A percentile compares a stretch with the other conserved stretches of the same genome.
Evolutionary conservation across 371 early-diverging fungal genomes (phyloP).

Genomic region (Mortierella sp.): DNA sequence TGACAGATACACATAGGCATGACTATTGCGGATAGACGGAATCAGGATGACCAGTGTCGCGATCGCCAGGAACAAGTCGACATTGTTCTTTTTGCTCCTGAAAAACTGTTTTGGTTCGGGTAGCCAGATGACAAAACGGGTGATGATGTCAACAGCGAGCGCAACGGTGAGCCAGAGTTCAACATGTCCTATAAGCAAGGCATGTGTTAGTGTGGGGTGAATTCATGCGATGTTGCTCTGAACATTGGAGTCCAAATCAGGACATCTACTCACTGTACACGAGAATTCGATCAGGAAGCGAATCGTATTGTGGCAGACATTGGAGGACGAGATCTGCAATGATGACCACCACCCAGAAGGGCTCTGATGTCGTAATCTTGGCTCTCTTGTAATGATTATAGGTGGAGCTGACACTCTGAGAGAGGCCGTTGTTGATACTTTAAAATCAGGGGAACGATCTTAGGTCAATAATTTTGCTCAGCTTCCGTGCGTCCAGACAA

Average conservation of each 20-base stretch:
- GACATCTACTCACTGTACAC: conserved; percentile 41
- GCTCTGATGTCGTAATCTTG: conserved; percentile 44
- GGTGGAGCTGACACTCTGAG: too few species aligned
- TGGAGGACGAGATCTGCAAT: conserved; percentile 65
- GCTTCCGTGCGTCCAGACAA: too few species aligned
- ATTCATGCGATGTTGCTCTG: background rate
- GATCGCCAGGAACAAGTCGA: conserved; percentile 65
- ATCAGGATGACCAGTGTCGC: conserved; percentile 65
- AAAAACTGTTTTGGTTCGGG: conserved; percentile 58
- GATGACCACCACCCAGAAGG: conserved; percentile 63
- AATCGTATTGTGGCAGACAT: conserved; percentile 59
- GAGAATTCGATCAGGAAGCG: conserved; percentile 42
- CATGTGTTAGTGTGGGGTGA: background rate
- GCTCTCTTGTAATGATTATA: background rate
- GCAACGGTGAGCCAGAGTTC: conserved; percentile 66
- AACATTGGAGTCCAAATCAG: too few species aligned
- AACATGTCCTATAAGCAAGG: conserved; percentile 36
- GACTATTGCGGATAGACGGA: conserved; percentile 57
- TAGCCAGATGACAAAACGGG: conserved; percentile 57
- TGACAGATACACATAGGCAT: conserved; percentile 67
- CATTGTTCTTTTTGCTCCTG: conserved; percentile 56
- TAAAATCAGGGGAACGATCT: too few species aligned
- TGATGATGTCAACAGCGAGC: conserved; percentile 66
- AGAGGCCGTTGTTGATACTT: too few species aligned
- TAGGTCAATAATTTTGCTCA: too few species aligned